These are phyloP conservation scores for Ophiostoma perfectum DNA, from an alignment of 2,329 filamentous ascomycete species.

Conservation along the genomic window DNA sequence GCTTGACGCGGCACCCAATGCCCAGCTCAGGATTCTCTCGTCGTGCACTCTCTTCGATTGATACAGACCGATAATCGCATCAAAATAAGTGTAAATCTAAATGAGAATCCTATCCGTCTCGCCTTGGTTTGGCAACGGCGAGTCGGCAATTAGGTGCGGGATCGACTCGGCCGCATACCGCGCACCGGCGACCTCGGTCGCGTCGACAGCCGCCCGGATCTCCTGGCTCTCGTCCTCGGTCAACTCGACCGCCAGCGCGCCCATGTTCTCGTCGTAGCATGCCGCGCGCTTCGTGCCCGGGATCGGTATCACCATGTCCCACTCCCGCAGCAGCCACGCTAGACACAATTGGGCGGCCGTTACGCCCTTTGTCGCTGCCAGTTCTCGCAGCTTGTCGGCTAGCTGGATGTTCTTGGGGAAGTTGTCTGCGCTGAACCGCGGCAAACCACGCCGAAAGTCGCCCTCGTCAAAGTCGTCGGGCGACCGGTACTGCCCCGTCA, in stretches of 20 bases:
- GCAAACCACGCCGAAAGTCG: constrained; percentile 29
- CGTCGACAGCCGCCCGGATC: constrained; percentile 22
- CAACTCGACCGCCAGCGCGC: constrained; percentile 28
- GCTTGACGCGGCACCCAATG: constrained; percentile 9
- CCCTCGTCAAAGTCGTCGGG: constrained; percentile 20
- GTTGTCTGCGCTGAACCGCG: constrained; percentile 42
- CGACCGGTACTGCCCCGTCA: constrained; percentile 36
- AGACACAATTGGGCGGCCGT: constrained; percentile 50
- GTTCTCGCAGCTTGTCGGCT: constrained; percentile 28
- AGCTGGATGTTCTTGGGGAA: constrained; percentile 44
- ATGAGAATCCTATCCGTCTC: not conserved
- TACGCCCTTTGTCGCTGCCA: constrained; percentile 34
- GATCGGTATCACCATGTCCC: constrained; percentile 39
- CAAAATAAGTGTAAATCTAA: not conserved
- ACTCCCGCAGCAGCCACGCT: constrained; percentile 50
- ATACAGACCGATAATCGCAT: not conserved
- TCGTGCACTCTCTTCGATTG: not conserved
- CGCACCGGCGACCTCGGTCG: constrained; percentile 14
- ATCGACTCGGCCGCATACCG: constrained; percentile 19
- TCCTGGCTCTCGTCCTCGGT: constrained; percentile 19
- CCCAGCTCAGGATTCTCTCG: not conserved
- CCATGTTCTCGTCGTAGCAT: constrained; percentile 34
- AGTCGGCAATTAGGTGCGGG: constrained; percentile 11
- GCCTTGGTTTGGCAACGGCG: constrained; percentile 17
- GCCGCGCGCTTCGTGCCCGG: constrained; percentile 34